Percentiles rank a stretch among this genome's conserved stretches.
Conservation (phyloP, 495 filamentous ascomycete genomes). For the Penicillium ucsense region DNA sequence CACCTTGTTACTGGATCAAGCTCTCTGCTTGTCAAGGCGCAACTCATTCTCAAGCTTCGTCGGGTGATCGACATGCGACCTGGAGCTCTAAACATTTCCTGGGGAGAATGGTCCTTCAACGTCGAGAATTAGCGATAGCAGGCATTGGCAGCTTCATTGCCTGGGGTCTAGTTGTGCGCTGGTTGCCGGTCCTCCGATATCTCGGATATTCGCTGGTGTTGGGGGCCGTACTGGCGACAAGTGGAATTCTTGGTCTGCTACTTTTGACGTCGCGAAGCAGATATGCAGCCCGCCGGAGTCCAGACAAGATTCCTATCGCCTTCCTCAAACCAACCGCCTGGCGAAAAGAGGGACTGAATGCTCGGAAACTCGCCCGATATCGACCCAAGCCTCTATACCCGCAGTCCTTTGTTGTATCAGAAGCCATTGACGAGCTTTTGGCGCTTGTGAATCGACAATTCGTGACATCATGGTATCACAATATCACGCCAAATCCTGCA, state of each 20-base stretch:
- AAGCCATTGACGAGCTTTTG: constrained; percentile 70
- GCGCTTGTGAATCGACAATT: constrained; percentile 74
- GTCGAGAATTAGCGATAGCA: constrained; percentile 63
- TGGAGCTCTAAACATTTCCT: constrained; percentile 9
- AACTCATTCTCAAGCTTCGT: constrained; percentile 12
- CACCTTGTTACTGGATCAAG: neutral
- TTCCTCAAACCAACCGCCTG: constrained; percentile 58
- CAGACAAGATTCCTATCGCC: constrained; percentile 33
- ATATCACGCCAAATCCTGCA: constrained; percentile 68
- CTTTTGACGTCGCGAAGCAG: constrained; percentile 48
- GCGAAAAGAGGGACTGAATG: constrained; percentile 54
- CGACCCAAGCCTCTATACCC: constrained; percentile 57
- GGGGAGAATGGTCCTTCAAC: constrained; percentile 65
- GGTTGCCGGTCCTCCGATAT: constrained; percentile 71
- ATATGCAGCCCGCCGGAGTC: constrained; percentile 18
- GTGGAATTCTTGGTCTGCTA: constrained; percentile 44
- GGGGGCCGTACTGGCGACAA: constrained; percentile 48
- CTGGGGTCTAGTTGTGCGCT: constrained; percentile 75
- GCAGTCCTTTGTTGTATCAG: constrained; percentile 68
- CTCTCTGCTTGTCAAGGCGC: constrained; percentile 7
- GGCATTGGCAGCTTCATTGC: constrained; percentile 65
- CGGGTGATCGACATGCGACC: constrained; percentile 28
- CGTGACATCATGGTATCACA: constrained; percentile 76
- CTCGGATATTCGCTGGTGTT: constrained; percentile 67
- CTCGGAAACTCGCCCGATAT: constrained; percentile 43